phyloP scores from a whole-genome alignment of 2,329 filamentous ascomycete genomes.

The Phialophora expanda region DNA sequence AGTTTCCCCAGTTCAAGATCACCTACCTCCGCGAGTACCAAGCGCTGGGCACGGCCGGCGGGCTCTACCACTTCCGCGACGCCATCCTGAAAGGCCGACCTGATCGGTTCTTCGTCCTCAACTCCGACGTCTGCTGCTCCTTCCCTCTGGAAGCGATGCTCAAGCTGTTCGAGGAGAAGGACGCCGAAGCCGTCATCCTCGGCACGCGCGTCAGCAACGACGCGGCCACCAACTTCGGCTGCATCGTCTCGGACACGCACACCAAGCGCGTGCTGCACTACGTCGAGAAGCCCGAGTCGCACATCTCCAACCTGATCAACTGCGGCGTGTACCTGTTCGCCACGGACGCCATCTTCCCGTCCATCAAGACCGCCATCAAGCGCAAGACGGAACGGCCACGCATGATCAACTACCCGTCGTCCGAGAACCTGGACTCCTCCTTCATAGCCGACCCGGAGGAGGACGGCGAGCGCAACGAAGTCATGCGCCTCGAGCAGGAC shows the following conservation, averaged over 20 bases:
- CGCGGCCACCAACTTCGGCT: slow-evolving; percentile 93
- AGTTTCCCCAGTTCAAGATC: slow-evolving; percentile 86
- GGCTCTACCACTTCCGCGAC: slow-evolving; percentile 98
- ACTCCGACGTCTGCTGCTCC: slow-evolving; percentile 98
- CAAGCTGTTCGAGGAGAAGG: slow-evolving; percentile 88
- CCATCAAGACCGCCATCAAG: slow-evolving; percentile 93
- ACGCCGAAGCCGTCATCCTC: slow-evolving; percentile 94
- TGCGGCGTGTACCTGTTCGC: slow-evolving; percentile 98
- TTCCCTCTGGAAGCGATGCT: slow-evolving; percentile 98
- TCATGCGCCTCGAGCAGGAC: slow-evolving; percentile 94
- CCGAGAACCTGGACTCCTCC: slow-evolving; percentile 82
- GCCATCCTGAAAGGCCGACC: slow-evolving; percentile 95
- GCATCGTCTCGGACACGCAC: slow-evolving; percentile 92
- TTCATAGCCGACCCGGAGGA: slow-evolving; percentile 74
- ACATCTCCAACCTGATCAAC: slow-evolving; percentile 98
- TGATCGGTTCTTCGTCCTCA: slow-evolving; percentile 94
- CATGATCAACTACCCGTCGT: slow-evolving; percentile 91
- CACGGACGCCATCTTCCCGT: slow-evolving; percentile 94
- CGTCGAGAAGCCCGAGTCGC: slow-evolving; percentile 97
- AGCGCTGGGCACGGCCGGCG: slow-evolving; percentile 91
- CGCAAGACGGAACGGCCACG: slow-evolving; percentile 89
- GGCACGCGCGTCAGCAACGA: slow-evolving; percentile 91
- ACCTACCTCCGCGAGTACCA: slow-evolving; percentile 98
- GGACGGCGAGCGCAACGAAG: slow-evolving; percentile 76
- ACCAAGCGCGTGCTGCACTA: slow-evolving; percentile 97